phyloP scores from a whole-genome alignment of 2,329 filamentous ascomycete species.

The Phaeosphaeriaceae sp. region DNA sequence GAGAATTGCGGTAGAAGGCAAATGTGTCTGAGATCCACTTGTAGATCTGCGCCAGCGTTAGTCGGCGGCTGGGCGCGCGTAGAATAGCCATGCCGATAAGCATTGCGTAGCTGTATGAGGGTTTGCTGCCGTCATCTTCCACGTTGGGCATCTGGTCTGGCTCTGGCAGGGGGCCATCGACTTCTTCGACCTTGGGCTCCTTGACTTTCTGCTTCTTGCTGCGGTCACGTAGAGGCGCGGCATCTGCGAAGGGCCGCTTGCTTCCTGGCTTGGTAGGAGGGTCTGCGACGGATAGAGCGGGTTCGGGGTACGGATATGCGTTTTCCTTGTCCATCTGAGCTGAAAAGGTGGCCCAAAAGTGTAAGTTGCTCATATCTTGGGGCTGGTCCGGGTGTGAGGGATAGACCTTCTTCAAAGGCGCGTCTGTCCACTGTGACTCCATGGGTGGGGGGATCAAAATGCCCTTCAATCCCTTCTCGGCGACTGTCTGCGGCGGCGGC shows the following conservation, averaged over 20 bases:
- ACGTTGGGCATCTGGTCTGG: constrained; percentile 82
- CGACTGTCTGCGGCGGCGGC: constrained; percentile 63
- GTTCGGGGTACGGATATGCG: constrained; percentile 45
- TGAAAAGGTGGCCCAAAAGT: constrained; percentile 57
- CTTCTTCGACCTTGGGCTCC: constrained; percentile 56
- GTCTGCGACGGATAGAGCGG: constrained; percentile 42
- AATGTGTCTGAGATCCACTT: constrained; percentile 99
- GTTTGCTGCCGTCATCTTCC: constrained; percentile 86
- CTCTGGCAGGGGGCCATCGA: constrained; percentile 65
- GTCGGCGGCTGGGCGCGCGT: constrained; percentile 77
- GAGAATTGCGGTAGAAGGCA: constrained; percentile 77
- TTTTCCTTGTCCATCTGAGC: constrained; percentile 59
- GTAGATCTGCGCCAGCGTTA: constrained; percentile 95
- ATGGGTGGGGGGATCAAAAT: constrained; percentile 71
- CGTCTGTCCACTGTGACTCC: constrained; percentile 65
- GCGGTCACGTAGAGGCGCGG: constrained; percentile 74
- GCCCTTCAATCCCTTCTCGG: constrained; percentile 69
- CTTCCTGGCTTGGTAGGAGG: constrained; percentile 41
- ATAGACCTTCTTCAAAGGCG: constrained; percentile 68
- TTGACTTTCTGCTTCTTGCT: constrained; percentile 70
- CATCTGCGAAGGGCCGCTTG: constrained; percentile 73
- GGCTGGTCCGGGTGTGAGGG: constrained; percentile 54
- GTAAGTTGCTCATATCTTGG: constrained; percentile 55
- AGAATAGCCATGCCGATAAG: constrained; percentile 98
- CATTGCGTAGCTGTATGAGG: constrained; percentile 89